Percentiles rank a stretch among this genome's conserved stretches.
Evolutionary conservation across 2,329 filamentous ascomycete species (phyloP).

Genomic region (Aaosphaeria arxii): DNA sequence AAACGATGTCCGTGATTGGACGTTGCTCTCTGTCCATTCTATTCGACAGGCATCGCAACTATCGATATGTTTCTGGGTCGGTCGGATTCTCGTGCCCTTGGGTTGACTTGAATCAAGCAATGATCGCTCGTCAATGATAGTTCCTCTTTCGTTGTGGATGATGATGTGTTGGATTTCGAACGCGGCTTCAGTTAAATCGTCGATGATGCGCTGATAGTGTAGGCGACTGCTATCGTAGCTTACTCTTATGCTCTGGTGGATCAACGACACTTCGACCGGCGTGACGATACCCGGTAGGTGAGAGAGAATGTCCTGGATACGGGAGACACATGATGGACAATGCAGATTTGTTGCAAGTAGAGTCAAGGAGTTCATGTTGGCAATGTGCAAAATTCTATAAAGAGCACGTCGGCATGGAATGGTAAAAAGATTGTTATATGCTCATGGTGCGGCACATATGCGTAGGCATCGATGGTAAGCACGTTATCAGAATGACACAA

Average conservation of each 20-base stretch:
- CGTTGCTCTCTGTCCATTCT: background rate
- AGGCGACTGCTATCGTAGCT: background rate
- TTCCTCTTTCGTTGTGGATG: background rate
- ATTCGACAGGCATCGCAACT: background rate
- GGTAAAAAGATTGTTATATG: no score
- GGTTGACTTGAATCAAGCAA: background rate
- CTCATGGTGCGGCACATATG: no score
- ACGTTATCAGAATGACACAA: no score
- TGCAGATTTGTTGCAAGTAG: conserved; percentile 28
- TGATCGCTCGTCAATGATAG: background rate
- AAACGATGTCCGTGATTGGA: background rate
- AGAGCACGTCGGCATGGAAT: background rate
- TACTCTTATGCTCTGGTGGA: background rate
- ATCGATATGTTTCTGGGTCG: background rate
- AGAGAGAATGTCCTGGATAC: background rate
- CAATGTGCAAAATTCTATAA: background rate
- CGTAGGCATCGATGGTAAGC: no score
- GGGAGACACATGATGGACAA: conserved; percentile 40
- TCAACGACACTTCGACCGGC: background rate
- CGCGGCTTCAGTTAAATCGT: background rate
- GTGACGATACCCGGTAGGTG: background rate
- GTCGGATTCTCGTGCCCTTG: background rate
- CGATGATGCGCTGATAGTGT: background rate
- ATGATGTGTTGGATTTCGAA: background rate
- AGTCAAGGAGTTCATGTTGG: background rate